phyloP scores from a whole-genome alignment of 768 basidiomycete species.

The Lactarius quietus region DNA sequence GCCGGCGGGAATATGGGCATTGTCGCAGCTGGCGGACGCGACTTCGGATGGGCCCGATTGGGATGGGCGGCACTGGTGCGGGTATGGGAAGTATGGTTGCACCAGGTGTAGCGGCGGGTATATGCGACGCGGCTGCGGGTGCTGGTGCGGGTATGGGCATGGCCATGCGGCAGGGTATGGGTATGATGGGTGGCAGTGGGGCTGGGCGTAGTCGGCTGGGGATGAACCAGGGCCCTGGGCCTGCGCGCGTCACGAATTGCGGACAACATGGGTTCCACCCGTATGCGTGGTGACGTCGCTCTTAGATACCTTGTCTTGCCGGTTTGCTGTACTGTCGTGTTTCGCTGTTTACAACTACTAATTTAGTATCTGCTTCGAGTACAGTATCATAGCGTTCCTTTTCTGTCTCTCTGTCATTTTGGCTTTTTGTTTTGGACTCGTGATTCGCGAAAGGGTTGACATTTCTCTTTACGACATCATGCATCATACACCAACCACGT shows the following conservation, averaged over 20 bases:
- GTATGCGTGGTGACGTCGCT: conserved; percentile 57
- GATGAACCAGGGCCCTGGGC: conserved; percentile 50
- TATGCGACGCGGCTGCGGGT: not conserved
- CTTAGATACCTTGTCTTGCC: not conserved
- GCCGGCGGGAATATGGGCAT: conserved; percentile 39
- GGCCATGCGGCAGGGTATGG: conserved; percentile 13
- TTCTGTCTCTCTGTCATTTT: not conserved
- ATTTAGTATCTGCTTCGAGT: not conserved
- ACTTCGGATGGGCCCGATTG: conserved; percentile 30
- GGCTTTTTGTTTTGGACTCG: not conserved
- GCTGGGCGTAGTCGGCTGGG: conserved; percentile 58
- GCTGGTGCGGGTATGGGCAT: conserved; percentile 8
- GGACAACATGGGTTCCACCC: conserved; percentile 84
- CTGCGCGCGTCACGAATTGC: conserved; percentile 52
- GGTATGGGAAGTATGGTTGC: conserved; percentile 31
- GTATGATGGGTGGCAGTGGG: conserved; percentile 37
- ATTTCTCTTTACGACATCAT: not conserved
- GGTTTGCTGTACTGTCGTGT: not conserved
- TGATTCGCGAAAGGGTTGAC: not conserved
- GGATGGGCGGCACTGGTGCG: conserved; percentile 8
- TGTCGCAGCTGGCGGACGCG: conserved; percentile 32
- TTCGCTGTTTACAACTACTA: not conserved
- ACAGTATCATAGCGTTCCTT: not conserved
- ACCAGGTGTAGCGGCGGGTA: conserved; percentile 27
- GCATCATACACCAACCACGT: not conserved